A percentile compares a stretch with the other conserved stretches of the same genome.
Evolutionary conservation across 2,329 filamentous ascomycete species (phyloP).

Genomic region (Neonectria sp.): DNA sequence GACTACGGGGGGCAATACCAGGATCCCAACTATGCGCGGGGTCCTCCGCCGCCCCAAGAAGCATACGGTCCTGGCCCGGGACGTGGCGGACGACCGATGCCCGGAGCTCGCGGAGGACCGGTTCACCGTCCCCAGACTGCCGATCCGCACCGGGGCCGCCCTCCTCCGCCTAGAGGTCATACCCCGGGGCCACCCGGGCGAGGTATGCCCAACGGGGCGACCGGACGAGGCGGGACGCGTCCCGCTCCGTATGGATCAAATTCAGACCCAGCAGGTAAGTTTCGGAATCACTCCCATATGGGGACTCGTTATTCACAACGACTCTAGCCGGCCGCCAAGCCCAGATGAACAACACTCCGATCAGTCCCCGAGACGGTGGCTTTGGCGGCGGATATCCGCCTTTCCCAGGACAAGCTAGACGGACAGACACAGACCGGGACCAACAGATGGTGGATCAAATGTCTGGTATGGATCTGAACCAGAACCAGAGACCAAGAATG

Average conservation of each 20-base stretch:
- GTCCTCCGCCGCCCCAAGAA: slow-evolving; percentile 60
- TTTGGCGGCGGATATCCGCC: slow-evolving; percentile 44
- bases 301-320: slow-evolving; percentile 30
- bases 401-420: slow-evolving; percentile 40
- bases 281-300: slow-evolving; percentile 3
- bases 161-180: slow-evolving; percentile 57
- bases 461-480: slow-evolving; percentile 52
- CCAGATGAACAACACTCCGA: slow-evolving; percentile 50
- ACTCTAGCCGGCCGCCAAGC: slow-evolving; percentile 48
- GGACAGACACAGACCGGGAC: slow-evolving; percentile 45
- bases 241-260: slow-evolving; percentile 58
- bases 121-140: slow-evolving; percentile 59
- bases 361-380: slow-evolving; percentile 48
- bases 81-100: slow-evolving; percentile 59
- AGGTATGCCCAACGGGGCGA: slow-evolving; percentile 47
- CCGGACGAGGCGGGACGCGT: slow-evolving; percentile 57
- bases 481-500: slow-evolving; percentile 38
- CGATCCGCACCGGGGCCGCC: slow-evolving; percentile 54
- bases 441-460: slow-evolving; percentile 53
- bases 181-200: slow-evolving; percentile 43
- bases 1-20: slow-evolving; percentile 56
- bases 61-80: slow-evolving; percentile 60
- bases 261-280: slow-evolving; percentile 61
- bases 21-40: slow-evolving; percentile 62
- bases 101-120: slow-evolving; percentile 61